phyloP scores from a whole-genome alignment of 805 yeast genomes.

The Saccharomycopsis sp. region DNA sequence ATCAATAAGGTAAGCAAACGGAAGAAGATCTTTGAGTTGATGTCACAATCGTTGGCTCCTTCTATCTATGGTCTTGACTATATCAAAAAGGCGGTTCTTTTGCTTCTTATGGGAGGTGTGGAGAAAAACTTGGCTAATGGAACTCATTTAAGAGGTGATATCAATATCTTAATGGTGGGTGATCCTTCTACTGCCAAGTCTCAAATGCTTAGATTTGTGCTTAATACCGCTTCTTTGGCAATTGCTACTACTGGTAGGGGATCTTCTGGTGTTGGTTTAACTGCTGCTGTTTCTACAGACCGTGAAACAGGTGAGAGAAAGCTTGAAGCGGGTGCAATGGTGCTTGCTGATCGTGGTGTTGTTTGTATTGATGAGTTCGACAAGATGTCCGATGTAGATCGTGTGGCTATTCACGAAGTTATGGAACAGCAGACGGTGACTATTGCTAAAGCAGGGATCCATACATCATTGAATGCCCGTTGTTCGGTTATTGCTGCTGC shows the following conservation, averaged over 20 bases:
- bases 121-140: constrained; percentile 94
- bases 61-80: constrained; percentile 90
- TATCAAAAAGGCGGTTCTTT: constrained; percentile 83
- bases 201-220: constrained; percentile 87
- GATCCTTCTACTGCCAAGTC: constrained; percentile 99
- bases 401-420: constrained; percentile 98
- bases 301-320: constrained; percentile 95
- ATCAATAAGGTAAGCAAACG: constrained; percentile 73
- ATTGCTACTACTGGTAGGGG: constrained; percentile 99
- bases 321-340: constrained; percentile 99
- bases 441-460: constrained; percentile 96
- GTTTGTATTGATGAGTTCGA: constrained; percentile 99
- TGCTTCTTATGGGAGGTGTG: constrained; percentile 89
- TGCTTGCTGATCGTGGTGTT: constrained; percentile 91
- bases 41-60: constrained; percentile 88
- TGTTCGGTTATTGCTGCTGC: constrained; percentile 98
- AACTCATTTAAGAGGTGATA: constrained; percentile 96
- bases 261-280: constrained; percentile 99
- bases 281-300: constrained; percentile 96
- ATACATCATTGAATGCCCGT: constrained; percentile 91
- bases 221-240: constrained; percentile 91
- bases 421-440: constrained; percentile 99
- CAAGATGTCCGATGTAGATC: constrained; percentile 93
- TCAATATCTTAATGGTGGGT: constrained; percentile 93
- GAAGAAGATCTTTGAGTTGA: constrained; percentile 64